phyloP scores from a whole-genome alignment of 192 early-diverging fungal genomes.

The Dissophora globulifera region DNA sequence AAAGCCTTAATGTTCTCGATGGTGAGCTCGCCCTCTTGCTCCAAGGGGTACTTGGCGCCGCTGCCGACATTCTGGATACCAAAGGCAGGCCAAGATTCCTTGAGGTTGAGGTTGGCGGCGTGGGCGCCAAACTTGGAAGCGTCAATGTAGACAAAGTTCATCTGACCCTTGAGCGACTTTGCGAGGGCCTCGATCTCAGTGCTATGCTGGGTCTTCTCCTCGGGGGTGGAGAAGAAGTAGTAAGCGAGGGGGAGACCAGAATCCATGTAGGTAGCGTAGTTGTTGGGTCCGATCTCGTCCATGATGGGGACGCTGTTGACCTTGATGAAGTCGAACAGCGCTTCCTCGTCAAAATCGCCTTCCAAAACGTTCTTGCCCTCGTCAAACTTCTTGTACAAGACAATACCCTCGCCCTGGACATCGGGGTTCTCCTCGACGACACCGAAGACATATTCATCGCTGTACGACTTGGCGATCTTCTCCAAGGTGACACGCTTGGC shows the following conservation, averaged over 20 bases:
- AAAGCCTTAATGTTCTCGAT: slow-evolving; percentile 68
- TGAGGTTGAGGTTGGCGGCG: slow-evolving; percentile 89
- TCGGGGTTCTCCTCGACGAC: slow-evolving; percentile 70
- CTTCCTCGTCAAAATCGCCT: slow-evolving; percentile 66
- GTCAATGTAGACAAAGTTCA: slow-evolving; percentile 94
- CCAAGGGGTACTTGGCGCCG: slow-evolving; percentile 88
- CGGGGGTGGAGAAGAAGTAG: slow-evolving; percentile 80
- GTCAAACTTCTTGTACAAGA: slow-evolving; percentile 93
- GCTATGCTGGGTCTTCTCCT: slow-evolving; percentile 66
- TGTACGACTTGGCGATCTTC: slow-evolving; percentile 77
- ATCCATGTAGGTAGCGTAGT: slow-evolving; percentile 89
- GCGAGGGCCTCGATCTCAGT: slow-evolving; percentile 77
- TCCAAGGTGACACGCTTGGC: slow-evolving; percentile 76
- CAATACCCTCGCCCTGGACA: slow-evolving; percentile 63
- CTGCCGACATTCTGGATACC: slow-evolving; percentile 83
- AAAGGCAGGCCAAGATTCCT: slow-evolving; percentile 93
- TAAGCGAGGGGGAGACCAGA: slow-evolving; percentile 91
- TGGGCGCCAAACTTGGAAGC: slow-evolving; percentile 86
- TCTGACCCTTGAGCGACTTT: slow-evolving; percentile 86
- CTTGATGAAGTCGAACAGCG: slow-evolving; percentile 78
- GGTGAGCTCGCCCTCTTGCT: slow-evolving; percentile 74
- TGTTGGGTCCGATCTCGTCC: slow-evolving; percentile 90
- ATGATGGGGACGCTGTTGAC: slow-evolving; percentile 84
- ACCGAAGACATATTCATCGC: slow-evolving; percentile 91
- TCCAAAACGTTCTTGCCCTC: slow-evolving; percentile 81